Percentiles rank a stretch among this genome's conserved stretches.
Evolutionary conservation across 495 filamentous ascomycete genomes (phyloP).

Genomic region (Jackrogersella multiformis): DNA sequence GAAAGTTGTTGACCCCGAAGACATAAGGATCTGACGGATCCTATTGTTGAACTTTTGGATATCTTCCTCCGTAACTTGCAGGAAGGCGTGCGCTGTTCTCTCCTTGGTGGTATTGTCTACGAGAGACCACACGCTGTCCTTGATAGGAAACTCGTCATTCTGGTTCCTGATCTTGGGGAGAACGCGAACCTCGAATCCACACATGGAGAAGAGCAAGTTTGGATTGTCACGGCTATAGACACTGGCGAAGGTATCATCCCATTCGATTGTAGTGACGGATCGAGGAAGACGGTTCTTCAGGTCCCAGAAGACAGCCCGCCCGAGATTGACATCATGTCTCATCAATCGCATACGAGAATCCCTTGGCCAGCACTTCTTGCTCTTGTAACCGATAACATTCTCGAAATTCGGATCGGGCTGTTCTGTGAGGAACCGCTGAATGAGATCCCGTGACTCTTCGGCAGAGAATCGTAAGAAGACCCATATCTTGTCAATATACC

Average conservation of each 20-base stretch:
- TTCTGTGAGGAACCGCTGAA: slow-evolving; percentile 97
- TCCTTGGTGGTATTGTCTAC: slow-evolving; percentile 97
- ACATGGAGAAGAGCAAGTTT: slow-evolving; percentile 97
- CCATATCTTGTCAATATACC: slow-evolving; percentile 99
- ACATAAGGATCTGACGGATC: slow-evolving; percentile 99
- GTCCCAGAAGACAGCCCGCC: slow-evolving; percentile 98
- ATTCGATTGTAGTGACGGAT: slow-evolving; percentile 96
- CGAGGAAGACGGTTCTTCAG: slow-evolving; percentile 95
- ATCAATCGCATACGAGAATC: slow-evolving; percentile 98
- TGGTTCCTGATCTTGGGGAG: slow-evolving; percentile 94
- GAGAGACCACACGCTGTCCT: slow-evolving; percentile 97
- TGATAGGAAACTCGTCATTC: slow-evolving; percentile 95
- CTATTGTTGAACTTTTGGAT: slow-evolving; percentile 99
- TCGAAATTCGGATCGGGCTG: slow-evolving; percentile 99
- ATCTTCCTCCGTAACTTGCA: slow-evolving; percentile 98
- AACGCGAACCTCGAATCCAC: slow-evolving; percentile 96
- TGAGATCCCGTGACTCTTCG: slow-evolving; percentile 94
- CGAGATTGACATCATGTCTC: slow-evolving; percentile 99
- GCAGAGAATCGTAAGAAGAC: slow-evolving; percentile 94
- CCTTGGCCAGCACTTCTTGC: slow-evolving; percentile 99
- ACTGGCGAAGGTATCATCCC: slow-evolving; percentile 99
- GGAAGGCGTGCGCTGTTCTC: slow-evolving; percentile 95
- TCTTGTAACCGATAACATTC: slow-evolving; percentile 98
- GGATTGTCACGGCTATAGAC: slow-evolving; percentile 99
- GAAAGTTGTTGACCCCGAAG: slow-evolving; percentile 97